Evolutionary conservation across 768 basidiomycete species (phyloP).

Genomic region (Russula griseocarnosa): DNA sequence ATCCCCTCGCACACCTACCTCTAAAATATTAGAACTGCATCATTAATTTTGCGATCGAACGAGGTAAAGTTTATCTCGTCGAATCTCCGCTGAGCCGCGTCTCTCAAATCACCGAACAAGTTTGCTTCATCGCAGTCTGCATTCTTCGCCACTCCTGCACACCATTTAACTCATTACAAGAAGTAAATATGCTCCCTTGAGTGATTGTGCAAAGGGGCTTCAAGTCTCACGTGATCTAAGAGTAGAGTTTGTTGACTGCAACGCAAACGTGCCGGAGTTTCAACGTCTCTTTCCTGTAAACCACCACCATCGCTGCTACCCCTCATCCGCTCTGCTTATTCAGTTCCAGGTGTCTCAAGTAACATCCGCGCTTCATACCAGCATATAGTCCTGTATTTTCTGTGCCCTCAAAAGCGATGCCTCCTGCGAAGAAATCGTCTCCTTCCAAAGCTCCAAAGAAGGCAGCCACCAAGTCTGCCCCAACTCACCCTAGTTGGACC

Average conservation of each 20-base stretch:
- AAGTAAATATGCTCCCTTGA: conserved; percentile 1
- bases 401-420: conserved; percentile 39
- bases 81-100: conserved; percentile 14
- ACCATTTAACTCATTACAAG: neutral
- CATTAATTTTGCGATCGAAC: neutral
- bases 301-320: conserved; percentile 45
- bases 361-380: conserved; percentile 28
- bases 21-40: neutral
- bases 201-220: conserved; percentile 19
- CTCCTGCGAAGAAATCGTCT: conserved; percentile 39
- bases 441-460: conserved; percentile 51
- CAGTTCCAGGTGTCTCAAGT: conserved; percentile 24
- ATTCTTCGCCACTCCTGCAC: neutral
- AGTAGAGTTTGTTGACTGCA: conserved; percentile 31
- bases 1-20: neutral
- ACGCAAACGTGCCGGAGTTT: conserved; percentile 30
- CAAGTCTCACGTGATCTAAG: conserved; percentile 29
- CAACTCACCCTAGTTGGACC: conserved; percentile 56
- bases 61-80: conserved; percentile 10
- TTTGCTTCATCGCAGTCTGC: conserved; percentile 1
- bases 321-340: conserved; percentile 29
- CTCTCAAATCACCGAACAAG: conserved; percentile 5
- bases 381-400: conserved; percentile 28
- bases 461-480: conserved; percentile 38
- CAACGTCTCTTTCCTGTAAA: conserved; percentile 36